Evolutionary conservation across 2,329 filamentous ascomycete species (phyloP).

Genomic region (Kalmusia sp.): DNA sequence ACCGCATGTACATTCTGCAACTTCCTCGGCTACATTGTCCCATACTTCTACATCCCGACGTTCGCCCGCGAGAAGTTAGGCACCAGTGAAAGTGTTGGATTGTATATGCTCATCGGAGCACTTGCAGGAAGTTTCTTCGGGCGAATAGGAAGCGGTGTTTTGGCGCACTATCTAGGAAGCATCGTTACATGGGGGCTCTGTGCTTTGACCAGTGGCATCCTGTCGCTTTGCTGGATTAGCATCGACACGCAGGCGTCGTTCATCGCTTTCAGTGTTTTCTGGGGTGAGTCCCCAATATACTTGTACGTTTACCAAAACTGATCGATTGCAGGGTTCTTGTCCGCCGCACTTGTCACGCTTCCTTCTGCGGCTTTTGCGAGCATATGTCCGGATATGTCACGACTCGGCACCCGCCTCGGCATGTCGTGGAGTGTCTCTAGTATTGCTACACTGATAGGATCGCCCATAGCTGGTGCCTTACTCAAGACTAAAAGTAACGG

Average conservation of each 20-base stretch:
- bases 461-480: constrained; percentile 45
- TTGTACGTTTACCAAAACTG: not conserved
- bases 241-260: constrained; percentile 36
- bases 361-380: constrained; percentile 46
- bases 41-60: constrained; percentile 48
- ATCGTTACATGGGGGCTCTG: constrained; percentile 45
- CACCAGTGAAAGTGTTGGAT: constrained; percentile 32
- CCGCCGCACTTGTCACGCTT: constrained; percentile 45
- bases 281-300: constrained; percentile 33
- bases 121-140: constrained; percentile 46
- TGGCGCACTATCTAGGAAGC: constrained; percentile 41
- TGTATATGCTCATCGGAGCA: constrained; percentile 40
- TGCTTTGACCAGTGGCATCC: constrained; percentile 32
- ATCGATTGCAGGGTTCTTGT: constrained; percentile 41
- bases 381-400: constrained; percentile 44
- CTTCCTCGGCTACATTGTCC: constrained; percentile 47
- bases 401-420: constrained; percentile 43
- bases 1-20: constrained; percentile 41
- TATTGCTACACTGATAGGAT: constrained; percentile 43
- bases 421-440: constrained; percentile 48
- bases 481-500: constrained; percentile 30
- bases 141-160: constrained; percentile 32
- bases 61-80: constrained; percentile 41
- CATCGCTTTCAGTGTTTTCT: constrained; percentile 44
- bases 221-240: constrained; percentile 41